These are phyloP conservation scores for Backusella tarrabulga DNA, from an alignment of 192 early-diverging fungal genomes.

Conservation along the genomic window DNA sequence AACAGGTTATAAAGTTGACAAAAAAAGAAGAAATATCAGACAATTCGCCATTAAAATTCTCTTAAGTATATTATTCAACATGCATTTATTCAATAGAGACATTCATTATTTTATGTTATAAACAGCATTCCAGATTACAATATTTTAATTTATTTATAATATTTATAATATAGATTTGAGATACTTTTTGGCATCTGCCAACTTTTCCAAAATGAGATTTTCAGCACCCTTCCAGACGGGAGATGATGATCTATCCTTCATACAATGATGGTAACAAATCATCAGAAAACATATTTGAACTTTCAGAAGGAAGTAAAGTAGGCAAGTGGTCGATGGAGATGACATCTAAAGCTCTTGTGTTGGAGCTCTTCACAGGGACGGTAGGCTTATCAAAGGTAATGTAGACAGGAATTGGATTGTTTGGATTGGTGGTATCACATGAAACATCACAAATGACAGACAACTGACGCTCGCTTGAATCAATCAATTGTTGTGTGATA, in stretches of 20 bases:
- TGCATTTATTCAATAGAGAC: no score
- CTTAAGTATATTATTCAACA: neutral
- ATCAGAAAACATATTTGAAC: conserved; percentile 78
- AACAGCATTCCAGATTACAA: no score
- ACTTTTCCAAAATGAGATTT: conserved; percentile 78
- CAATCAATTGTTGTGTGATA: conserved; percentile 76
- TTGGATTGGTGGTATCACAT: conserved; percentile 95
- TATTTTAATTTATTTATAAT: neutral
- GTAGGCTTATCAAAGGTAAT: conserved; percentile 95
- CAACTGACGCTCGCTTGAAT: conserved; percentile 59
- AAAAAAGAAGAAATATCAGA: no score
- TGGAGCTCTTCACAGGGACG: conserved; percentile 62
- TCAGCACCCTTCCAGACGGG: conserved; percentile 83
- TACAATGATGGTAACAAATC: conserved; percentile 86
- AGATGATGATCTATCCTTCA: conserved; percentile 55
- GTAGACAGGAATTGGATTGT: conserved; percentile 97
- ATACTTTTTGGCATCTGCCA: conserved; percentile 30
- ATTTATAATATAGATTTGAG: neutral
- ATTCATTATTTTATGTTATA: no score
- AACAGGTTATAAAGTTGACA: no score
- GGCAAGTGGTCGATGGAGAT: conserved; percentile 97
- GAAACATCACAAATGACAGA: conserved; percentile 89
- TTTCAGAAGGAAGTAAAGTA: conserved; percentile 87
- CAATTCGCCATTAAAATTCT: neutral
- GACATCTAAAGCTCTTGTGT: conserved; percentile 72